Percentiles rank a stretch among this genome's conserved stretches.
These are phyloP conservation scores for Fusarium guadeloupense DNA, from an alignment of 2,329 filamentous ascomycete species.

Conservation along the genomic window DNA sequence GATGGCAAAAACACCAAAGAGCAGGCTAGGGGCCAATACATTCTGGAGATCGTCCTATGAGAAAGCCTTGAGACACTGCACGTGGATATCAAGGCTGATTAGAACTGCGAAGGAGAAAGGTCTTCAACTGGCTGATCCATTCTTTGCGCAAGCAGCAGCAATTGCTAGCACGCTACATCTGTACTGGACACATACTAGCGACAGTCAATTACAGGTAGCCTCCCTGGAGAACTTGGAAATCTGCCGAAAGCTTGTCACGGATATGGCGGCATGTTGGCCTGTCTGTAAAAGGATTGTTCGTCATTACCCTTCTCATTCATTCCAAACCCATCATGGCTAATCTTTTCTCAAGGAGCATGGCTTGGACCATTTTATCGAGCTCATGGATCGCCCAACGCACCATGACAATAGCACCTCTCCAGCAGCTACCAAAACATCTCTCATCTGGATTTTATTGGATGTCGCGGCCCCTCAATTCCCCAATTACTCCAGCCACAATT, in stretches of 20 bases:
- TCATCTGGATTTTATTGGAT: constrained; percentile 23
- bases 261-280: constrained; percentile 25
- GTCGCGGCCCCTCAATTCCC: constrained; percentile 27
- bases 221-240: constrained; percentile 8
- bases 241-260: constrained; percentile 11
- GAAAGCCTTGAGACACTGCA: constrained; percentile 21
- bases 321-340: neutral
- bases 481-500: neutral
- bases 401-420: neutral
- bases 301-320: neutral
- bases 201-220: neutral
- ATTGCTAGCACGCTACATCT: constrained; percentile 19
- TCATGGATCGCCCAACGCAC: neutral
- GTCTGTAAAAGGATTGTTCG: constrained; percentile 20
- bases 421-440: constrained; percentile 2
- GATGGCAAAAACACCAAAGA: constrained; percentile 8
- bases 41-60: constrained; percentile 27
- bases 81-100: constrained; percentile 28
- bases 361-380: constrained; percentile 16
- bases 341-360: neutral
- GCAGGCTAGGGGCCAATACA: constrained; percentile 1
- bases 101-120: constrained; percentile 11
- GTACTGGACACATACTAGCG: constrained; percentile 11
- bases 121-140: constrained; percentile 12
- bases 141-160: constrained; percentile 24